Base-by-base conservation (phyloP, 371 early-diverging fungal species). In the Mortierella polycephala region DNA sequence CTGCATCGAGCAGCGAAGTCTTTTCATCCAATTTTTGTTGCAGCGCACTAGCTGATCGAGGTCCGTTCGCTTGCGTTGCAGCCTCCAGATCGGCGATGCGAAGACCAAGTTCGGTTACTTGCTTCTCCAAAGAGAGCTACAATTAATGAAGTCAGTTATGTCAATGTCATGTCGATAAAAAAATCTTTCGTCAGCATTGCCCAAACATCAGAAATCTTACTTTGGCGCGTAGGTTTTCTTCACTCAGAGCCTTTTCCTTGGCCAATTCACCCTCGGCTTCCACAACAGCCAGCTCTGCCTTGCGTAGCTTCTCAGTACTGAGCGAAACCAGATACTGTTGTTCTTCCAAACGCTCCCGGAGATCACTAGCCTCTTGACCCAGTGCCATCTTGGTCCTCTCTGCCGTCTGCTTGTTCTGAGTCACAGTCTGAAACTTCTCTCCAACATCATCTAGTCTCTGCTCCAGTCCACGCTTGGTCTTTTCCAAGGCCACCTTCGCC, bases 11-110 rank as follows among this genome's bases (percentile, higher is more conserved):
- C 64, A 87, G 88, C 2, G 80, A 20, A 0, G 89, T 71, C 57
- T 95, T 80, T 65, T 93, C 94, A 21, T 92, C 89, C 21, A 92
- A 67, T 44, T 91, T 86, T 14, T 86, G 77, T 63, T 88, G 89
- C n/a, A 93, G 66, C 8, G 90, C 84, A 21, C 83, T 84, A 16
- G 75, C 71, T 21, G 88, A 88, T 1, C 82, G 83, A 37, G 88
- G 85, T 23, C 81, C 81, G 51, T 84, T 83, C 10, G 84, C 82
- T 10, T 87, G 73, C 13, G 85, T 86, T 18, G 84, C 81, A 0
- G 91, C 77, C 79, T 96, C 95, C 42, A 93, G 83, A 53, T 93
- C 95, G 51, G 92, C 81, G 44, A 95, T 81, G 14, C 92, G 87
- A 46, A 88, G 83, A 40, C 87, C 86, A 42, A 94, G 83, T 75